A percentile compares a stretch with the other conserved stretches of the same genome.
These are phyloP conservation scores for Lasiosphaeria ovina DNA, from an alignment of 495 filamentous ascomycete genomes.

Conservation along the genomic window DNA sequence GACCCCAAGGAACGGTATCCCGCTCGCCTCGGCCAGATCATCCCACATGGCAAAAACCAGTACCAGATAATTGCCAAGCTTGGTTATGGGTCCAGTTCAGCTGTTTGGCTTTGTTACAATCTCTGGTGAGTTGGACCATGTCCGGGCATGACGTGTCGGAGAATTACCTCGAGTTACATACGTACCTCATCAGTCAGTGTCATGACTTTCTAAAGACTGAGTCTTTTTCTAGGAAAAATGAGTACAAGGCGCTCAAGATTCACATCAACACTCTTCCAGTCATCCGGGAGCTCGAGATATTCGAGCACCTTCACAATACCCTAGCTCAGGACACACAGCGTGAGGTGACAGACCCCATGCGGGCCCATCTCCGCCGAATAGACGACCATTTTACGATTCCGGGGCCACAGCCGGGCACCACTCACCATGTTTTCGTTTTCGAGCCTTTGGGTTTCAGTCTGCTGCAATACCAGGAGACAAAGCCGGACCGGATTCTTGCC, in stretches of 20 bases:
- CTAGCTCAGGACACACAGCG: too few relatives aligned
- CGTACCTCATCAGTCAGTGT: not conserved
- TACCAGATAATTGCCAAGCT: slow-evolving; percentile 48
- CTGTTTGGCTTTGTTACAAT: slow-evolving; percentile 49
- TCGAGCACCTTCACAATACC: too few relatives aligned
- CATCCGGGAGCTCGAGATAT: too few relatives aligned
- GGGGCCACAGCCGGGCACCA: not conserved
- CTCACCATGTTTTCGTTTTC: not conserved
- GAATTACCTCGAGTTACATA: not conserved
- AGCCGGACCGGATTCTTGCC: not conserved
- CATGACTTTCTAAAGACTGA: not conserved
- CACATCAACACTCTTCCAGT: too few relatives aligned
- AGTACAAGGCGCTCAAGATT: too few relatives aligned
- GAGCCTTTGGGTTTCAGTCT: not conserved
- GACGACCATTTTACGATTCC: not conserved
- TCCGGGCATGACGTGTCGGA: not conserved
- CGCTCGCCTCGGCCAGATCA: slow-evolving; percentile 39
- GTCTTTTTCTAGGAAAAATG: not conserved
- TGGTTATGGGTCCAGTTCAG: slow-evolving; percentile 45
- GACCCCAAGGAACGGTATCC: slow-evolving; percentile 42
- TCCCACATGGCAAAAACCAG: slow-evolving; percentile 21
- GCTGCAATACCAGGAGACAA: not conserved
- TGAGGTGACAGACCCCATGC: too few relatives aligned
- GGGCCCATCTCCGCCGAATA: not conserved
- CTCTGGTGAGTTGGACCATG: slow-evolving; percentile 14